Percentiles rank a stretch among this genome's conserved stretches.
These are phyloP conservation scores for Darksidea phi DNA, from an alignment of 495 filamentous ascomycete genomes.

Conservation along the genomic window DNA sequence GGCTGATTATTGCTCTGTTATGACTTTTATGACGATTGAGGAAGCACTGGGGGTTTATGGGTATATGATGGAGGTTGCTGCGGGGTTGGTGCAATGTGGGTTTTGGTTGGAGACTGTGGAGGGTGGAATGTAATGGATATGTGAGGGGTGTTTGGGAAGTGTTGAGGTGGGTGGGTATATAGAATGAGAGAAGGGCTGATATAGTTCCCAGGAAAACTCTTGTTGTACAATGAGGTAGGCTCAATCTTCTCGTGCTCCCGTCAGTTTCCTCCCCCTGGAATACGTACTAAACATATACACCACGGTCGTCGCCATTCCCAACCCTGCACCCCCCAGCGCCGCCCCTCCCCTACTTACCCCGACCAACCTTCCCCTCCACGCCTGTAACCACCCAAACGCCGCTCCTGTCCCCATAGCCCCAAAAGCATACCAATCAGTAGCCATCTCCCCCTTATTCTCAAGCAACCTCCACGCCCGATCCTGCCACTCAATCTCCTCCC, in stretches of 20 bases:
- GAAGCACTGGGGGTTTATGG: too few species aligned
- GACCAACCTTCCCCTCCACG: constrained; percentile 29
- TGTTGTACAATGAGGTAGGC: too few species aligned
- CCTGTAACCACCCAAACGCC: constrained; percentile 29
- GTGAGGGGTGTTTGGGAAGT: too few species aligned
- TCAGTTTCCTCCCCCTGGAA: not conserved
- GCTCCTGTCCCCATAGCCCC: constrained; percentile 43
- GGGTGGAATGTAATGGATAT: too few species aligned
- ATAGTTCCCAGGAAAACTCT: too few species aligned
- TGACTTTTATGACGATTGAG: too few species aligned
- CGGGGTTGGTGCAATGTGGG: too few species aligned
- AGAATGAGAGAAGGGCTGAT: too few species aligned
- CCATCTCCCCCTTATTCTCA: constrained; percentile 54
- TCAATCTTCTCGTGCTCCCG: not conserved
- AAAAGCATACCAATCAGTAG: constrained; percentile 53
- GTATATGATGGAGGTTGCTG: too few species aligned
- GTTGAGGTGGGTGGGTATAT: too few species aligned
- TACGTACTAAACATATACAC: constrained; percentile 37
- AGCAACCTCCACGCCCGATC: constrained; percentile 60
- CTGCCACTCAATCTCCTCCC: constrained; percentile 61
- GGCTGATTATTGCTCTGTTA: too few species aligned
- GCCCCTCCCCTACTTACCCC: constrained; percentile 36
- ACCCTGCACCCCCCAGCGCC: constrained; percentile 45
- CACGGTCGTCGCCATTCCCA: constrained; percentile 45
- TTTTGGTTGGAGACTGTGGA: too few species aligned